Conservation (phyloP, 306 rosid species). For the Cajanus cajan region DNA sequence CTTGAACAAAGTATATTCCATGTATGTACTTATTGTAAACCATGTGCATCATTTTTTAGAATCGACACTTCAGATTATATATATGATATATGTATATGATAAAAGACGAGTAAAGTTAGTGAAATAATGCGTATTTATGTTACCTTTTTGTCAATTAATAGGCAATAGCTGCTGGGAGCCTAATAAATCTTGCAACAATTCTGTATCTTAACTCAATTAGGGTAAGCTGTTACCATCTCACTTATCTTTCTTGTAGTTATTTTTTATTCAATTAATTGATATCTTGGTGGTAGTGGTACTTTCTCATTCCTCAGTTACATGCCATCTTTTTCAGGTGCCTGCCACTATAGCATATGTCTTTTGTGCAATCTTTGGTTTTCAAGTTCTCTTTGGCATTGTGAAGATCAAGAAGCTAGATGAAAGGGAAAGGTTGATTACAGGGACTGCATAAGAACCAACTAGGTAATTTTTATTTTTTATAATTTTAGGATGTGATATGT, state of each 20-base stretch:
- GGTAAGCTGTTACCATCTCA: constrained; percentile 46
- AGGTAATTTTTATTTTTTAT: constrained; percentile 38
- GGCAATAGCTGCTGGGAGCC: constrained; percentile 96
- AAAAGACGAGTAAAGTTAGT: constrained; percentile 4
- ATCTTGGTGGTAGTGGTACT: background rate
- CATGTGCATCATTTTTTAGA: background rate
- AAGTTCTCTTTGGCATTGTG: constrained; percentile 85
- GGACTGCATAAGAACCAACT: constrained; percentile 72
- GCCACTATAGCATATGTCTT: constrained; percentile 63
- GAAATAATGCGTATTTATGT: constrained; percentile 25
- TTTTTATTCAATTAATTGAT: constrained; percentile 6
- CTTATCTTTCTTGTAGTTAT: constrained; percentile 10
- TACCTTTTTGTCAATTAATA: constrained; percentile 46
- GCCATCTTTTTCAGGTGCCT: constrained; percentile 67
- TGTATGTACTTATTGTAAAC: background rate
- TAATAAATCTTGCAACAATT: constrained; percentile 91
- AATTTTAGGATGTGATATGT: background rate
- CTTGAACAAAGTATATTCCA: constrained; percentile 8
- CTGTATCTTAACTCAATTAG: constrained; percentile 74
- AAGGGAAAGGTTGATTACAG: constrained; percentile 80
- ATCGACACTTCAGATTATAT: background rate
- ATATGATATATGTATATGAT: background rate
- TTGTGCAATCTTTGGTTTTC: constrained; percentile 81
- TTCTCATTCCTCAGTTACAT: constrained; percentile 25
- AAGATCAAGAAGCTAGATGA: constrained; percentile 87